These are phyloP conservation scores for Xylaria cubensis DNA, from an alignment of 495 filamentous ascomycete species.

Conservation along the genomic window DNA sequence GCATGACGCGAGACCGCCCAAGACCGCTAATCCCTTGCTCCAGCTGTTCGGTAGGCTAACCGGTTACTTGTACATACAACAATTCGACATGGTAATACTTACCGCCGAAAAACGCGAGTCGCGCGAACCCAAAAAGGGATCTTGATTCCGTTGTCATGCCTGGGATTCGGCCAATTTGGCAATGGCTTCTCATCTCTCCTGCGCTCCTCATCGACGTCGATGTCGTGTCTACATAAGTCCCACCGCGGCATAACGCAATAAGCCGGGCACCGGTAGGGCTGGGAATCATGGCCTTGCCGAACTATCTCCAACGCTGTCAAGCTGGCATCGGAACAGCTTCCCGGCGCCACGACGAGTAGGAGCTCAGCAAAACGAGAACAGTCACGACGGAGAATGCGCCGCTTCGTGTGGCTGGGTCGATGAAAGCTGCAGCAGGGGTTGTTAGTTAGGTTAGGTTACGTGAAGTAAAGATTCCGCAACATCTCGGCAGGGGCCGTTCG, in stretches of 20 bases:
- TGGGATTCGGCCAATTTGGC: neutral
- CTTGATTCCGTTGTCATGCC: neutral
- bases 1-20: neutral
- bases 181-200: neutral
- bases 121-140: constrained; percentile 9
- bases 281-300: neutral
- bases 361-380: neutral
- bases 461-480: neutral
- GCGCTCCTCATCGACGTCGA: neutral
- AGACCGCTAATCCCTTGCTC: too few species aligned
- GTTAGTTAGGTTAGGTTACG: neutral
- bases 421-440: neutral
- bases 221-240: too few species aligned
- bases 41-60: constrained; percentile 9
- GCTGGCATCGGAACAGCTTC: neutral
- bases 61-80: neutral
- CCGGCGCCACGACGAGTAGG: neutral
- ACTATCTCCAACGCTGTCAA: neutral
- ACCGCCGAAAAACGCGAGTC: neutral
- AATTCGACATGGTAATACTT: neutral
- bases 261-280: constrained; percentile 9
- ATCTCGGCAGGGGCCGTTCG: constrained; percentile 14
- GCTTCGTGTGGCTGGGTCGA: neutral
- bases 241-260: neutral
- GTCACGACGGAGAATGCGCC: neutral